Base-by-base conservation (phyloP, 2,329 filamentous ascomycete species). In the Penicillium sclerotiorum region DNA sequence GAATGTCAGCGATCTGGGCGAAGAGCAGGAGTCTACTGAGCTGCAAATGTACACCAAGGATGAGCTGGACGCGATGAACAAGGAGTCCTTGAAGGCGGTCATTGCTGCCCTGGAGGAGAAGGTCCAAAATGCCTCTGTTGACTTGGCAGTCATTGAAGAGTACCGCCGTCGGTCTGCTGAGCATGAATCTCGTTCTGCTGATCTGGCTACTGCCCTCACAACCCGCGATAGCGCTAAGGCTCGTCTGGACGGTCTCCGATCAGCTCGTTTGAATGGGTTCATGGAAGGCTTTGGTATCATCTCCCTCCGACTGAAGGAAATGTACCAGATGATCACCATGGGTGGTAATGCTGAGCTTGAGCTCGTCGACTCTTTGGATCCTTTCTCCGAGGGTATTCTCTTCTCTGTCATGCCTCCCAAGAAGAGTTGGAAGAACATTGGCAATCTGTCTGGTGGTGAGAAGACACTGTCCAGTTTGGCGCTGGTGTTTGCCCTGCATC, bases 251-350 rank as follows among this genome's bases (percentile, higher is more conserved):
- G 91, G 96, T 59, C 84, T 99, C 45, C 89, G 94, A 11, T 88
- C 90, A 12, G 79, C 96, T 42, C 89, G 94, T 23, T 80, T 97
- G 7, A 93, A 96, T 62, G 93, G 94, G 28, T 99, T 99, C 81
- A 97, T 97, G 92, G 90, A 95, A 68, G 94, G 95, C 32, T 97
- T 99, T 77, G 88, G 87, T 64, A 88, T 85, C 55, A 99, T 99
- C 71, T 97, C 93, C 1, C 80, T 96, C 20, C 88, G 93, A 1
- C 80, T 99, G 38, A 99, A 99, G 77, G 94, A 99, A 68, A 99
- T 99, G 94, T 99, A 99, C 75, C 94, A 99, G 70, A 96, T 99
- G 92, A 99, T 99, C 70, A 99, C 94, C 18, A 97, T 99, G 91
- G 94, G 94, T 54, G 94, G 94, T 48, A 99, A 99, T 64, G 94